Percentiles rank a stretch among this genome's conserved stretches.
Conservation (phyloP, 208 protist genomes). For the Angomonas ambiguus region DNA sequence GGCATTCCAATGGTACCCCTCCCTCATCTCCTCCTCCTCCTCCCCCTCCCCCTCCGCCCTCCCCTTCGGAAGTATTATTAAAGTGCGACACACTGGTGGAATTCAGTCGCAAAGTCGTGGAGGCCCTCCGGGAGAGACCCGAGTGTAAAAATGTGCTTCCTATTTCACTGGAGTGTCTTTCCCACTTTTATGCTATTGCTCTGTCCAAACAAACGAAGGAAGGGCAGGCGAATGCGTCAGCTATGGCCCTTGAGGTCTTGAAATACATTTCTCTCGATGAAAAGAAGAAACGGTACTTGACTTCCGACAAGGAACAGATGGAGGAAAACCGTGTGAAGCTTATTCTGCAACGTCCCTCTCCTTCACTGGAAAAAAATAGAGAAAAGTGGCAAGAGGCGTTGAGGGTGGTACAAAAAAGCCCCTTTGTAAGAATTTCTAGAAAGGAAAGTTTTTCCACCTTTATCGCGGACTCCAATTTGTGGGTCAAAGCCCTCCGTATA, state of each 20-base stretch:
- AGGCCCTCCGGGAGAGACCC: slow-evolving; percentile 45
- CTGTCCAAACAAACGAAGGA: not conserved
- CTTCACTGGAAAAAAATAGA: not conserved
- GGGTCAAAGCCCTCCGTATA: slow-evolving; percentile 8
- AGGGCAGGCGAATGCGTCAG: not conserved
- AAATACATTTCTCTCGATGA: slow-evolving; percentile 39
- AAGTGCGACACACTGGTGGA: slow-evolving; percentile 31
- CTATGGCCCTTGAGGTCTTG: slow-evolving; percentile 46
- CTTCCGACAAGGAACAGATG: slow-evolving; percentile 34
- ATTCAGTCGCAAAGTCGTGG: slow-evolving; percentile 37
- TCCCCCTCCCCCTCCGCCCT: not conserved
- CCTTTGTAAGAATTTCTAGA: slow-evolving; percentile 41
- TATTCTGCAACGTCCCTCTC: slow-evolving; percentile 9
- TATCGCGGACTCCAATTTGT: slow-evolving; percentile 10
- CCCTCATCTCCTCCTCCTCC: not conserved
- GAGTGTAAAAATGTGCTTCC: slow-evolving; percentile 53
- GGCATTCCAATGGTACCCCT: not conserved
- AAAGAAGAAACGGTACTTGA: slow-evolving; percentile 13
- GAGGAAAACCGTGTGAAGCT: slow-evolving; percentile 39
- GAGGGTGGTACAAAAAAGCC: slow-evolving; percentile 24
- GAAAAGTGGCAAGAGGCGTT: slow-evolving; percentile 52
- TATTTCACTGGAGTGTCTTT: slow-evolving; percentile 34
- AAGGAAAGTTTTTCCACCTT: slow-evolving; percentile 28
- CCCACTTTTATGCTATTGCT: slow-evolving; percentile 44
- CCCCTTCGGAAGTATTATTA: slow-evolving; percentile 14